Evolutionary conservation across 2,329 filamentous ascomycete genomes (phyloP).

Genomic region (Aspergillus ruber): DNA sequence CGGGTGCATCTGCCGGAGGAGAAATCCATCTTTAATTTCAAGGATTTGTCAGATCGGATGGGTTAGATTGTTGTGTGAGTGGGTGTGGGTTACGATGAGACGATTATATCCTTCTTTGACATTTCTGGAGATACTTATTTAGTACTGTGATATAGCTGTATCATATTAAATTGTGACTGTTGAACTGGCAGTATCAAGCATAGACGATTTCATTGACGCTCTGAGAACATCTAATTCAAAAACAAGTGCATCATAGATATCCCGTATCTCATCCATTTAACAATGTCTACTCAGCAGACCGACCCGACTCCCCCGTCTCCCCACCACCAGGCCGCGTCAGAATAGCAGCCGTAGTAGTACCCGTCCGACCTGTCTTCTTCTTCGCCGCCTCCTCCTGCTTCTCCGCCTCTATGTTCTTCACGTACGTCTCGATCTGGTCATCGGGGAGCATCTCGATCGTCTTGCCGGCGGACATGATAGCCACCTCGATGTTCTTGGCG

Average conservation of each 20-base stretch:
- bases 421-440: slow-evolving; percentile 93
- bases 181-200: not conserved
- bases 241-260: too few species aligned
- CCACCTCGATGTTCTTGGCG: slow-evolving; percentile 99
- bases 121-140: not conserved
- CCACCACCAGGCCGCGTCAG: slow-evolving; percentile 54
- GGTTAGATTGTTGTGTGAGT: slow-evolving; percentile 25
- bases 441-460: slow-evolving; percentile 86
- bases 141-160: not conserved
- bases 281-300: not conserved
- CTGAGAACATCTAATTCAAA: not conserved
- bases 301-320: slow-evolving; percentile 19
- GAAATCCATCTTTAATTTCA: slow-evolving; percentile 68
- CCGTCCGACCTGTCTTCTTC: slow-evolving; percentile 71
- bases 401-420: slow-evolving; percentile 98
- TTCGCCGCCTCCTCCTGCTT: slow-evolving; percentile 98
- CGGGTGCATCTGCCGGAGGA: slow-evolving; percentile 56
- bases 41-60: slow-evolving; percentile 66
- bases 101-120: slow-evolving; percentile 17
- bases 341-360: slow-evolving; percentile 56
- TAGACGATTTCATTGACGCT: not conserved
- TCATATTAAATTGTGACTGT: not conserved
- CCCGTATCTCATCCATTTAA: too few species aligned
- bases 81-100: slow-evolving; percentile 22
- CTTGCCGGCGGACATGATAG: slow-evolving; percentile 92